A percentile compares a stretch with the other conserved stretches of the same genome.
These are phyloP conservation scores for Ambrosia artemisiifolia DNA, from an alignment of 129 eudicot species.

Conservation along the genomic window DNA sequence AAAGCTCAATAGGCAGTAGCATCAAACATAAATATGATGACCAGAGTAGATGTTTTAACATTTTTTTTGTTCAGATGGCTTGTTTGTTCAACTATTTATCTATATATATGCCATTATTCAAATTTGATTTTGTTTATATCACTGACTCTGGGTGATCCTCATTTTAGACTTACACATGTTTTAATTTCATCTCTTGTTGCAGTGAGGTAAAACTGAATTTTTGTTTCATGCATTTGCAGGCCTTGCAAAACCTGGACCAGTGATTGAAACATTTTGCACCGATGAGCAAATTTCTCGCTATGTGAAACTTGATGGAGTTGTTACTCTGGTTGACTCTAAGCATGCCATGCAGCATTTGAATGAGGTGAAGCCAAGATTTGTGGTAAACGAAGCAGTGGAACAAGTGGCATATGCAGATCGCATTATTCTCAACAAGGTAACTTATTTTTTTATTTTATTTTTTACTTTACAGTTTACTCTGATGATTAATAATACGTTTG, in stretches of 20 bases:
- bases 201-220: background rate
- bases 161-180: background rate
- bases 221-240: conserved; percentile 41
- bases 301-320: conserved; percentile 97
- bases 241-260: conserved; percentile 99
- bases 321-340: conserved; percentile 85
- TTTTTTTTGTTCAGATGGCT: background rate
- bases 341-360: conserved; percentile 81
- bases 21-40: background rate
- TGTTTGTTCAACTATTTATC: background rate
- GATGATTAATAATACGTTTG: background rate
- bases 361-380: conserved; percentile 95
- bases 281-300: conserved; percentile 82
- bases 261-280: conserved; percentile 86
- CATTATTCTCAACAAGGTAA: conserved; percentile 81
- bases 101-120: background rate
- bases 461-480: no score
- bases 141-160: background rate
- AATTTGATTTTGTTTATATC: background rate
- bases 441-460: background rate
- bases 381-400: conserved; percentile 94
- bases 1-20: background rate
- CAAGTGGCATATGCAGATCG: conserved; percentile 98
- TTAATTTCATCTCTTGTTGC: background rate
- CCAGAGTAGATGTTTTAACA: background rate